Evolutionary conservation across 345 rosid genomes (phyloP), one percentile per base, ranked within the genome.

Genomic region (Brassica juncea): DNA sequence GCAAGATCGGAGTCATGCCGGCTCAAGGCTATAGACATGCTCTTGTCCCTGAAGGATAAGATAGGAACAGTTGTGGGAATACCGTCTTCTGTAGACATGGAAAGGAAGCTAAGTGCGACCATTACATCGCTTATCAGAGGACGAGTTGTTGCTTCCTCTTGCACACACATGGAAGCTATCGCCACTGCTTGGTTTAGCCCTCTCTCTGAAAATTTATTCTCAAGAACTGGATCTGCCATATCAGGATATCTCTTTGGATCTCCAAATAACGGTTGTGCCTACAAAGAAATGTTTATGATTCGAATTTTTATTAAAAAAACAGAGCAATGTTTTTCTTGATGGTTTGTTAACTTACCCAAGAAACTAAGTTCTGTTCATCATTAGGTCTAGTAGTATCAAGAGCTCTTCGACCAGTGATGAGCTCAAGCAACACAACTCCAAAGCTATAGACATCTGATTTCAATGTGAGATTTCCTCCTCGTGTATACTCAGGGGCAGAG

Each of bases 141-240:
- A 70, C 97, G 93, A 21, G 92, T 88, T 1, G 80, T 68, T 35
- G 93, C 67, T 84, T 89, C 93, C 14, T 91, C 94, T 80, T 91
- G 98, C 11, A 93, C 78, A 28, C 98, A 93, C 98, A 93, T 93
- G 42, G 97, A 92, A 71, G 97, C 89, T 73, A 91, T 88, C 6
- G 94, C 98, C 57, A 93, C 89, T 3, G 90, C 97, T 85, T 93
- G 94, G 75, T 91, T 90, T 80, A 93, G 82, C 30, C 86, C 91
- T 54, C 86, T 87, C 63, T 87, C 94, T 0, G 94, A 86, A 31
- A 88, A 88, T 71, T 54, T 75, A 34, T 77, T 89, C 44, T 68
- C 71, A 1, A 93, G 77, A 15, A 79, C 71, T 32, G 97, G 93
- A 83, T 93, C 98, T 32, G 93, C 93, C 92, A 93, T 84, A 32